Percentiles rank a stretch among this genome's conserved stretches.
Conservation (phyloP, 2,329 filamentous ascomycete genomes). For the Aspergillus transmontanensis region DNA sequence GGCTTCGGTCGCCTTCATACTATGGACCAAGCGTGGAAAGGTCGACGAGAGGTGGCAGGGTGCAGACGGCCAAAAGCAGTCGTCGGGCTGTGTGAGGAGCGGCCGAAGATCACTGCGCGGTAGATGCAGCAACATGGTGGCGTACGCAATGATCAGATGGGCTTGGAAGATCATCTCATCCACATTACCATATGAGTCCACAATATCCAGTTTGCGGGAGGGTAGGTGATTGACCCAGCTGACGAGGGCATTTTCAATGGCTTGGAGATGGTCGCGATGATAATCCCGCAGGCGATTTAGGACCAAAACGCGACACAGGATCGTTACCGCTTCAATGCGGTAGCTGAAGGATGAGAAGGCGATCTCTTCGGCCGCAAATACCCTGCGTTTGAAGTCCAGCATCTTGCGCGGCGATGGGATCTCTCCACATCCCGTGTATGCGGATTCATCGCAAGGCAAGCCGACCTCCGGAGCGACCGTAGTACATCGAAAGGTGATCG, state of each 20-base stretch:
- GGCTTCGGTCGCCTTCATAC: slow-evolving; percentile 40
- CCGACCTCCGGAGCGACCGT: slow-evolving; percentile 69
- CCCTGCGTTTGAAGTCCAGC: slow-evolving; percentile 57
- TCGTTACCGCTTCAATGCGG: slow-evolving; percentile 75
- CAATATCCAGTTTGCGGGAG: slow-evolving; percentile 65
- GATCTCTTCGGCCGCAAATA: slow-evolving; percentile 66
- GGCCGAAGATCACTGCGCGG: slow-evolving; percentile 69
- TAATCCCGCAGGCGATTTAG: slow-evolving; percentile 40
- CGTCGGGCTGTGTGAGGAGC: slow-evolving; percentile 26
- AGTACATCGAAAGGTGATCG: slow-evolving; percentile 61
- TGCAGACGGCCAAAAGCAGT: slow-evolving; percentile 29
- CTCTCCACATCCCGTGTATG: slow-evolving; percentile 53
- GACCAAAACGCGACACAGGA: slow-evolving; percentile 71
- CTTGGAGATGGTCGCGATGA: slow-evolving; percentile 59
- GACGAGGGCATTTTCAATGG: slow-evolving; percentile 57
- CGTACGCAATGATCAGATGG: slow-evolving; percentile 43
- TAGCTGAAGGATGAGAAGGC: slow-evolving; percentile 83
- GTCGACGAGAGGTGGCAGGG: slow-evolving; percentile 33
- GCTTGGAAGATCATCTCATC: slow-evolving; percentile 63
- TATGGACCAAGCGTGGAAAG: slow-evolving; percentile 36
- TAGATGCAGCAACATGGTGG: slow-evolving; percentile 72
- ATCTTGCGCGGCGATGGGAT: slow-evolving; percentile 64
- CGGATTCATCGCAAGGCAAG: slow-evolving; percentile 76
- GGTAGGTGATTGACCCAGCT: slow-evolving; percentile 83
- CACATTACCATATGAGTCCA: slow-evolving; percentile 68